A percentile compares a stretch with the other conserved stretches of the same genome.
phyloP scores from a whole-genome alignment of 2,329 filamentous ascomycete genomes.

The Ceratocystis cubensis region DNA sequence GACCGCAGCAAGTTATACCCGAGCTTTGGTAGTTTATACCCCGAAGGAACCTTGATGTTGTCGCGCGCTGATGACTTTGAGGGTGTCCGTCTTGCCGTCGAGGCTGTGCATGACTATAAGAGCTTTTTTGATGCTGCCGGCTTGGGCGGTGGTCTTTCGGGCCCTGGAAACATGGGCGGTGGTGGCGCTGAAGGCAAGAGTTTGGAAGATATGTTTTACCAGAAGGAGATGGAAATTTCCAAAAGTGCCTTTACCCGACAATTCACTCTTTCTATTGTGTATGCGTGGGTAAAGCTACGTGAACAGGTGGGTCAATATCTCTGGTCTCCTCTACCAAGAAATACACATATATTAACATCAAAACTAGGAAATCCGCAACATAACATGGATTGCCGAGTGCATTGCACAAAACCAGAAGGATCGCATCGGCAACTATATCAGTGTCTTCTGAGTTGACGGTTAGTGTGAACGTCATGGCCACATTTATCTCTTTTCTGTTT shows the following conservation, averaged over 20 bases:
- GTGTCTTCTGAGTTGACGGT: conserved; percentile 58
- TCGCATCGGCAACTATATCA: conserved; percentile 96
- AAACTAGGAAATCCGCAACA: conserved; percentile 88
- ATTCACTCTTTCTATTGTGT: conserved; percentile 89
- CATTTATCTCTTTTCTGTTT: background rate
- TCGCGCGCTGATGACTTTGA: conserved; percentile 91
- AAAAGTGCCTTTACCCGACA: conserved; percentile 92
- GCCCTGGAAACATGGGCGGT: conserved; percentile 70
- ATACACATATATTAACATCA: conserved; percentile 26
- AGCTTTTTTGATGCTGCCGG: conserved; percentile 87
- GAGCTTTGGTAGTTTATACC: conserved; percentile 77
- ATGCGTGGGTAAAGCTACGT: conserved; percentile 92
- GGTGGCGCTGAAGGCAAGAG: conserved; percentile 78
- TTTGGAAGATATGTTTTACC: conserved; percentile 94
- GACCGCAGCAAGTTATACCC: conserved; percentile 96
- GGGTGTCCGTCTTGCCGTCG: conserved; percentile 83
- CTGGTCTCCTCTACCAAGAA: background rate
- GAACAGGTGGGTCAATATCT: conserved; percentile 63
- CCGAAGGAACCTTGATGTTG: conserved; percentile 89
- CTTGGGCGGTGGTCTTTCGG: conserved; percentile 55
- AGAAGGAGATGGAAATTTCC: conserved; percentile 98
- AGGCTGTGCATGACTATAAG: conserved; percentile 89
- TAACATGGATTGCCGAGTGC: conserved; percentile 98
- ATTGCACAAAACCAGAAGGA: conserved; percentile 99
- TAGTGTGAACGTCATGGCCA: background rate